A percentile compares a stretch with the other conserved stretches of the same genome.
These are phyloP conservation scores for Colletotrichum melonis DNA, from an alignment of 2,329 filamentous ascomycete genomes.

Conservation along the genomic window DNA sequence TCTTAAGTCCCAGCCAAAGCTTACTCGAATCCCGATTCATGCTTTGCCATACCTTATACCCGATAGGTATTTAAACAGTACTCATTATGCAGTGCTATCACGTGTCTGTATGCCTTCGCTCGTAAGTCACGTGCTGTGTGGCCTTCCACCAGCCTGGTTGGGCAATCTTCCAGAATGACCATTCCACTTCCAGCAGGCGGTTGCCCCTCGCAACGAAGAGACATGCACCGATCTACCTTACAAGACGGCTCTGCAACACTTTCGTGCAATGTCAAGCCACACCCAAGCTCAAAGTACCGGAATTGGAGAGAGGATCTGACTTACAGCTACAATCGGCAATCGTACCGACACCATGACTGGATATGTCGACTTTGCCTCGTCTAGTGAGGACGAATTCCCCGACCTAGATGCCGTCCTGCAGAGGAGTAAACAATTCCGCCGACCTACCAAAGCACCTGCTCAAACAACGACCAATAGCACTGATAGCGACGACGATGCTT, in stretches of 20 bases:
- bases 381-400: constrained; percentile 56
- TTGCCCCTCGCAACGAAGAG: constrained; percentile 33
- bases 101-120: background rate
- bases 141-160: background rate
- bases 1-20: no score
- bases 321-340: background rate
- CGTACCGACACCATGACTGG: constrained; percentile 23
- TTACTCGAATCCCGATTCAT: no score
- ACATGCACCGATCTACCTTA: background rate
- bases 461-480: constrained; percentile 6
- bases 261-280: background rate
- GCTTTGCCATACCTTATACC: background rate
- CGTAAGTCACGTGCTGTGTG: background rate
- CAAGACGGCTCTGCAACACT: background rate
- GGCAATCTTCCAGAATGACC: background rate
- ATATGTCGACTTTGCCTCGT: constrained; percentile 41
- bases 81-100: background rate
- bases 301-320: background rate
- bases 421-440: constrained; percentile 18
- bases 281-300: background rate
- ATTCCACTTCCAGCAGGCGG: background rate
- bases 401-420: constrained; percentile 48
- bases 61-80: background rate
- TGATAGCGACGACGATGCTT: background rate
- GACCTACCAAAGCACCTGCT: constrained; percentile 4